Evolutionary conservation across 305 asterid genomes (phyloP), one percentile per base, ranked within the genome.

Genomic region (Solanum aculeatissimum): DNA sequence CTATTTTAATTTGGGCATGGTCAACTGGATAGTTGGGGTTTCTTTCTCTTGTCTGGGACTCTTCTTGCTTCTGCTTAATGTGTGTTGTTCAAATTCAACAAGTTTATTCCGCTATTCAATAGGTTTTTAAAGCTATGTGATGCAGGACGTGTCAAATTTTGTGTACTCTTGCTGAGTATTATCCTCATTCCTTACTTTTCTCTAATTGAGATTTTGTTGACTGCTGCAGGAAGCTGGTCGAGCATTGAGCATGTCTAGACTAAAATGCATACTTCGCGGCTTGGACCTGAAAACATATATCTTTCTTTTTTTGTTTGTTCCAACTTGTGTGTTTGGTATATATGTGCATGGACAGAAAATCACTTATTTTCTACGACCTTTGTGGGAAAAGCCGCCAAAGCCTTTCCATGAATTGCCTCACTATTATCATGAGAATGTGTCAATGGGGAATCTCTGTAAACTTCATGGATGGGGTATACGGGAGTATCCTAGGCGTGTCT

Each of bases 381-480:
- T 97, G 21, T 97, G 99, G 99, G 99, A 95, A 72, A 91, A 95
- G 19, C 98, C 98, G 0, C 99, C 99, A 0, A 91, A 95, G 87
- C 94, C 98, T 42, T 97, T 97, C 91, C 90, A 95, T 32, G 99
- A 95, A 87, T 90, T 90, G 55, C 98, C 98, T 69, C 98, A 95
- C 87, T 97, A 94, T 90, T 97, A 97, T 80, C 98, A 95, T n/a
- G 98, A 94, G 85, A 93, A 97, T 21, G 98, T 93, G 14, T 90
- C 99, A 0, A 94, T 95, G 98, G 96, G 89, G 87, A 89, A 93
- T 85, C 97, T 95, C 5, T 97, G 99, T 68, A 92, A 87, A 62
- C 99, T 97, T 88, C 98, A 97, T 7, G 99, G 99, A 18, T 97
- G 99, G 99, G 93, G 93, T 23, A 84, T 90, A 19, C 95, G 99